These are phyloP conservation scores for Cryptococcus sp. DNA, from an alignment of 1,284 basidiomycete species.

Conservation along the genomic window DNA sequence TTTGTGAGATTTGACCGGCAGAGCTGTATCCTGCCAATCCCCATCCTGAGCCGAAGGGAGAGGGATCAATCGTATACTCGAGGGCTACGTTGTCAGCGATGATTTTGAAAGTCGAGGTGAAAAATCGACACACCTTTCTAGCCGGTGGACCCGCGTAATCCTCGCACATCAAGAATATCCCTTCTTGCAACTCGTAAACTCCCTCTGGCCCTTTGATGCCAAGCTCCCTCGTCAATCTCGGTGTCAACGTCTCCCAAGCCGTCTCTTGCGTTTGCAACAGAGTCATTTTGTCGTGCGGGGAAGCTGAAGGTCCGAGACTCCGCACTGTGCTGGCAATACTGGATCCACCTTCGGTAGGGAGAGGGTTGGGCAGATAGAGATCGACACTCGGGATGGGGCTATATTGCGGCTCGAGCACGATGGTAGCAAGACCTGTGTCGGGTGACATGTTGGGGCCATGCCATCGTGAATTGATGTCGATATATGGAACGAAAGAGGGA, in stretches of 20 bases:
- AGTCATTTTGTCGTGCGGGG: conserved; percentile 21
- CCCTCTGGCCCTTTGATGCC: conserved; percentile 32
- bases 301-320: no score
- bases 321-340: no score
- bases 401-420: no score
- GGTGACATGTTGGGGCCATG: not conserved
- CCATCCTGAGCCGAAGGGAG: conserved; percentile 37
- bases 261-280: conserved; percentile 25
- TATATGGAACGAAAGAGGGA: no score
- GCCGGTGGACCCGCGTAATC: conserved; percentile 21
- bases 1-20: conserved; percentile 22
- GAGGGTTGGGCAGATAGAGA: not conserved
- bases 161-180: conserved; percentile 43
- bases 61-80: conserved; percentile 35
- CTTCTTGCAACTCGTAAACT: conserved; percentile 46
- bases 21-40: conserved; percentile 24
- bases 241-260: conserved; percentile 28
- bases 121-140: conserved; percentile 19
- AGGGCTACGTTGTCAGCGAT: conserved; percentile 19
- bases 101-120: not conserved
- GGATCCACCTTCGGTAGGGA: no score
- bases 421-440: no score
- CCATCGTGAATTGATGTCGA: not conserved
- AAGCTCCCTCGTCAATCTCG: conserved; percentile 17
- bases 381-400: no score